phyloP scores from a whole-genome alignment of 2,329 filamentous ascomycete species.

The Fusarium albosuccineum region DNA sequence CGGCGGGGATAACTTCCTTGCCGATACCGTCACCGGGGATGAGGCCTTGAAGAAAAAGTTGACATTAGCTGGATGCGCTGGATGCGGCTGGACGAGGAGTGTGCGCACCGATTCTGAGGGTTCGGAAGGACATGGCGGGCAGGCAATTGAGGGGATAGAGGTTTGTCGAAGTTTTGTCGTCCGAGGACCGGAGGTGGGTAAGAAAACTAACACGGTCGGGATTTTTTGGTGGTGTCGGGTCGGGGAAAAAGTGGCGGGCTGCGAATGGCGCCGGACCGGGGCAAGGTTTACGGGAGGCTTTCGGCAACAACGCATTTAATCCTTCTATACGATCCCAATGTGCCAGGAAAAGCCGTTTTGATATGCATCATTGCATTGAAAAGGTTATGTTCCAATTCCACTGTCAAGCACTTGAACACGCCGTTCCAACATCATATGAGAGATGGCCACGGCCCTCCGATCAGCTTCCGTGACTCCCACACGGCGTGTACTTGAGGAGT shows the following conservation, averaged over 20 bases:
- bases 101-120: slow-evolving; percentile 56
- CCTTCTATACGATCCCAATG: too few relatives aligned
- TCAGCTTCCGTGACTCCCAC: not conserved
- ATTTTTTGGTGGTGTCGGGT: slow-evolving; percentile 30
- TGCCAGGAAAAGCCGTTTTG: not conserved
- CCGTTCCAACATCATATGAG: not conserved
- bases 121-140: slow-evolving; percentile 56
- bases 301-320: too few relatives aligned
- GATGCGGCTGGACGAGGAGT: not conserved
- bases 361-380: not conserved
- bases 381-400: not conserved
- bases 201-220: slow-evolving; percentile 21
- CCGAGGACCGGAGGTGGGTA: slow-evolving; percentile 45
- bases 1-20: slow-evolving; percentile 96
- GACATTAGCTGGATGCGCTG: slow-evolving; percentile 2
- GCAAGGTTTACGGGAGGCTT: slow-evolving; percentile 23
- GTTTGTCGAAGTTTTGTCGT: slow-evolving; percentile 42
- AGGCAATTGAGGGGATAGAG: slow-evolving; percentile 39
- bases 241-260: slow-evolving; percentile 32
- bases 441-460: not conserved
- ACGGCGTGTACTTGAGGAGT: not conserved
- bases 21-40: slow-evolving; percentile 99
- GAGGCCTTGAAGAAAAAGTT: slow-evolving; percentile 71
- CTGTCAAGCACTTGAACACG: not conserved
- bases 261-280: slow-evolving; percentile 23